A percentile compares a stretch with the other conserved stretches of the same genome.
phyloP scores from a whole-genome alignment of 495 filamentous ascomycete genomes.

The Aspergillus homomorphus region DNA sequence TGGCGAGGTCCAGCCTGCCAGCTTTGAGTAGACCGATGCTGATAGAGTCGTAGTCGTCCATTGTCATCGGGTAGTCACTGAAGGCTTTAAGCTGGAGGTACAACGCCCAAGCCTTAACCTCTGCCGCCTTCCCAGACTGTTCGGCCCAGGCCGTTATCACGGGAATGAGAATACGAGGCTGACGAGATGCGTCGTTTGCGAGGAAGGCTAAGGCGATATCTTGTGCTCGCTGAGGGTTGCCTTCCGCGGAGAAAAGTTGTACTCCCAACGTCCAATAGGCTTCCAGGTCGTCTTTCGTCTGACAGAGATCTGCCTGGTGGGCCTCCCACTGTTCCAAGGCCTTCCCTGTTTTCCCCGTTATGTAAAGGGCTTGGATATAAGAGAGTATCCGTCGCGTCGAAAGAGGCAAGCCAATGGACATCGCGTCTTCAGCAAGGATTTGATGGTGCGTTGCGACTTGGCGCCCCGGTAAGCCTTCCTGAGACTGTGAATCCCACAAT shows the following conservation, averaged over 20 bases:
- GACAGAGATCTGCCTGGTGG: conserved; percentile 49
- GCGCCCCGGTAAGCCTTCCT: conserved; percentile 38
- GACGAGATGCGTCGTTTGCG: conserved; percentile 43
- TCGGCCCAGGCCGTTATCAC: conserved; percentile 50
- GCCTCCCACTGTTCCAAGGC: conserved; percentile 67
- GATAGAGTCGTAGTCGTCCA: conserved; percentile 72
- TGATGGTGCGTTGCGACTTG: conserved; percentile 57
- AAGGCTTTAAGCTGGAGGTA: conserved; percentile 61
- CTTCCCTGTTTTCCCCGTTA: conserved; percentile 53
- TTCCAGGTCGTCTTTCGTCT: conserved; percentile 48
- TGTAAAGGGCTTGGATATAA: conserved; percentile 62
- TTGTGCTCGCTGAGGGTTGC: conserved; percentile 61
- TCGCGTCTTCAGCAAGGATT: conserved; percentile 59
- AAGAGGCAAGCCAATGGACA: conserved; percentile 50
- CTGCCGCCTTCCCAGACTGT: conserved; percentile 35
- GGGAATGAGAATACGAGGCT: conserved; percentile 63
- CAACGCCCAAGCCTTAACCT: conserved; percentile 60
- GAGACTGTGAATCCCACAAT: conserved; percentile 46
- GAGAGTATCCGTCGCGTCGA: conserved; percentile 56
- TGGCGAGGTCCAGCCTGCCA: conserved; percentile 57
- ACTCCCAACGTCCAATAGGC: conserved; percentile 68
- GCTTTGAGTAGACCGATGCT: conserved; percentile 60
- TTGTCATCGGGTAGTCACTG: conserved; percentile 59
- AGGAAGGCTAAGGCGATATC: conserved; percentile 59
- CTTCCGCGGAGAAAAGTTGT: conserved; percentile 58